Conservation (phyloP, 208 protist species). For the Vickermania spadyakhi region DNA sequence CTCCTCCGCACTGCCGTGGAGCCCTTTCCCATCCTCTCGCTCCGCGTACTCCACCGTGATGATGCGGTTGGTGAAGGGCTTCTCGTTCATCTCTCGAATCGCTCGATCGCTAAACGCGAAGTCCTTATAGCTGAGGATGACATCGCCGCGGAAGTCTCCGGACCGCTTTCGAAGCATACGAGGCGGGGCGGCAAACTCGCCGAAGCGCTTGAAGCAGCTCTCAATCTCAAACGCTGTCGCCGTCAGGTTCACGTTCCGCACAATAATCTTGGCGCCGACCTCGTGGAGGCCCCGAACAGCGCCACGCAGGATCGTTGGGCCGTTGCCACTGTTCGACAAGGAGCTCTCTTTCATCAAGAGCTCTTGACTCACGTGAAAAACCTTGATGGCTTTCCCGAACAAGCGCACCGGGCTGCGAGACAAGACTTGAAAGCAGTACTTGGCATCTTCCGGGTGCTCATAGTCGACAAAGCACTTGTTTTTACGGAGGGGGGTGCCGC, state of each 20-base stretch:
- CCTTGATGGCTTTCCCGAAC: conserved; percentile 56
- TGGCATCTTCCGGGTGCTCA: conserved; percentile 64
- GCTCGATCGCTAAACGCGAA: conserved; percentile 62
- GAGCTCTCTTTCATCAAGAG: conserved; percentile 17
- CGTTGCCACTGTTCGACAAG: too few relatives aligned
- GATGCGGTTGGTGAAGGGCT: conserved; percentile 47
- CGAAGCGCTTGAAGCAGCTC: conserved; percentile 72
- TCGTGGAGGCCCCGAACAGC: conserved; percentile 52
- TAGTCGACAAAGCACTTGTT: conserved; percentile 77
- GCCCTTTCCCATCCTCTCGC: conserved; percentile 75
- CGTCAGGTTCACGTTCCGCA: conserved; percentile 59
- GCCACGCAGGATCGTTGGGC: conserved; percentile 3
- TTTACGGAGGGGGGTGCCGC: conserved; percentile 37
- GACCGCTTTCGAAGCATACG: conserved; percentile 70
- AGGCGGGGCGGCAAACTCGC: conserved; percentile 67
- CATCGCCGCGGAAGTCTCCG: conserved; percentile 66
- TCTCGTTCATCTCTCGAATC: conserved; percentile 64
- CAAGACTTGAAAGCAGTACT: conserved; percentile 83
- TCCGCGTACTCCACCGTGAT: conserved; percentile 71
- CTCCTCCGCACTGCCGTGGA: conserved; percentile 68
- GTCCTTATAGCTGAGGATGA: conserved; percentile 70
- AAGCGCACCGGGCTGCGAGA: conserved; percentile 48
- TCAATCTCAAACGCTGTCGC: conserved; percentile 74
- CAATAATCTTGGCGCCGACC: conserved; percentile 74
- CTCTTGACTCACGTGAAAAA: conserved; percentile 57